phyloP scores from a whole-genome alignment of 1,284 basidiomycete genomes.

The Ceratobasidium sp. region DNA sequence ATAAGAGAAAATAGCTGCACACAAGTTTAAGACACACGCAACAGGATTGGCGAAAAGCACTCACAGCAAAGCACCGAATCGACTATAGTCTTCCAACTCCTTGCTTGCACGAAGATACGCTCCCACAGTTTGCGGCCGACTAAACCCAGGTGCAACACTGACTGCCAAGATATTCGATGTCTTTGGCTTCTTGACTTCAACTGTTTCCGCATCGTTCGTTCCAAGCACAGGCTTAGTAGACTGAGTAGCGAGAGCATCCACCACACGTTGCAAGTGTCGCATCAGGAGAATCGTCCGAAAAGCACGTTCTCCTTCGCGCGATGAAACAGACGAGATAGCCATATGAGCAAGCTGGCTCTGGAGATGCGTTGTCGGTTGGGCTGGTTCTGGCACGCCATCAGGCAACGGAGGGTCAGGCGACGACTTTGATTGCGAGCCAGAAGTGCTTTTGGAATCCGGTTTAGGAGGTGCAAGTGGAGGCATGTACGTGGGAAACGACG shows the following conservation, averaged over 20 bases:
- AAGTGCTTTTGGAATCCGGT: slow-evolving; percentile 42
- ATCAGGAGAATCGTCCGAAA: slow-evolving; percentile 70
- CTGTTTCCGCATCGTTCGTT: slow-evolving; percentile 43
- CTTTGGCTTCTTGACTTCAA: slow-evolving; percentile 59
- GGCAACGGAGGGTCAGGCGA: not conserved
- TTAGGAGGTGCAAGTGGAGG: slow-evolving; percentile 49
- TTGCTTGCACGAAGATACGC: slow-evolving; percentile 64
- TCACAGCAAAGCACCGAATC: slow-evolving; percentile 41
- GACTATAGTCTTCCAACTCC: slow-evolving; percentile 50
- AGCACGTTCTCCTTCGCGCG: slow-evolving; percentile 71
- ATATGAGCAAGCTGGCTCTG: slow-evolving; percentile 11
- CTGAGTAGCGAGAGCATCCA: slow-evolving; percentile 72
- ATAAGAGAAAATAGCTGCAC: slow-evolving; percentile 59
- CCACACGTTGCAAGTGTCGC: slow-evolving; percentile 78
- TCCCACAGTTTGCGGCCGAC: slow-evolving; percentile 70
- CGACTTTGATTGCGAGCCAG: not conserved
- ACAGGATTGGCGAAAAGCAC: slow-evolving; percentile 8
- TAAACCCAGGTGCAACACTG: slow-evolving; percentile 76
- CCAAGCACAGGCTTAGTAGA: slow-evolving; percentile 60
- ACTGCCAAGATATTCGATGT: slow-evolving; percentile 74
- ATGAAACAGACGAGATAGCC: slow-evolving; percentile 57
- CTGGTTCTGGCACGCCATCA: slow-evolving; percentile 14
- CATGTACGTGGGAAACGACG: slow-evolving; percentile 65
- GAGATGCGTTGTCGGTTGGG: not conserved
- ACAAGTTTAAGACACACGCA: not conserved